These are phyloP conservation scores for Penicillium sclerotiorum DNA, from an alignment of 2,329 filamentous ascomycete species.

Conservation along the genomic window DNA sequence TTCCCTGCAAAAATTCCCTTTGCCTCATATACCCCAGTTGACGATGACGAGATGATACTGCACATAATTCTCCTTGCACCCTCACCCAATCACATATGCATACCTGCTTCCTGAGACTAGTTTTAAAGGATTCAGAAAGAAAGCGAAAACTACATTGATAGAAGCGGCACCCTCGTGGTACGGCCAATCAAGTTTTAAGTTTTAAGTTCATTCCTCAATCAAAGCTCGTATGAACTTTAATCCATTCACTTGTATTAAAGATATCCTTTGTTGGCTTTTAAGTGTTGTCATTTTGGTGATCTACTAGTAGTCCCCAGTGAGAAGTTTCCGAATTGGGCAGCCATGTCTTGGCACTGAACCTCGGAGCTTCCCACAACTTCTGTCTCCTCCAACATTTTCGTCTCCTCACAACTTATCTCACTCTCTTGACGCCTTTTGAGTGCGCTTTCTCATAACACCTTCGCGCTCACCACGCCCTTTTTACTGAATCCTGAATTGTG, in stretches of 20 bases:
- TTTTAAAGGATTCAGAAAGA: slow-evolving; percentile 20
- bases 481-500: neutral
- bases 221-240: neutral
- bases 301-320: slow-evolving; percentile 7
- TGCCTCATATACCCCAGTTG: slow-evolving; percentile 27
- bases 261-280: neutral
- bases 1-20: slow-evolving; percentile 17
- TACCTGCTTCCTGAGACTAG: slow-evolving; percentile 18
- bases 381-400: slow-evolving; percentile 5
- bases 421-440: neutral
- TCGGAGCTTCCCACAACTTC: slow-evolving; percentile 17
- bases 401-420: neutral
- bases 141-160: slow-evolving; percentile 23
- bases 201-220: no score
- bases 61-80: slow-evolving; percentile 24
- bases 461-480: no score
- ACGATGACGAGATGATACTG: slow-evolving; percentile 29
- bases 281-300: neutral
- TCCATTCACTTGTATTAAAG: neutral
- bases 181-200: no score
- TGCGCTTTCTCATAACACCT: no score
- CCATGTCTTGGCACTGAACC: slow-evolving; percentile 26
- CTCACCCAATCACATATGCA: slow-evolving; percentile 23
- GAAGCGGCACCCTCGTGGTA: slow-evolving; percentile 9
- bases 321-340: slow-evolving; percentile 25